Base-by-base conservation (phyloP, 768 basidiomycete species). In the Amanita thiersii region DNA sequence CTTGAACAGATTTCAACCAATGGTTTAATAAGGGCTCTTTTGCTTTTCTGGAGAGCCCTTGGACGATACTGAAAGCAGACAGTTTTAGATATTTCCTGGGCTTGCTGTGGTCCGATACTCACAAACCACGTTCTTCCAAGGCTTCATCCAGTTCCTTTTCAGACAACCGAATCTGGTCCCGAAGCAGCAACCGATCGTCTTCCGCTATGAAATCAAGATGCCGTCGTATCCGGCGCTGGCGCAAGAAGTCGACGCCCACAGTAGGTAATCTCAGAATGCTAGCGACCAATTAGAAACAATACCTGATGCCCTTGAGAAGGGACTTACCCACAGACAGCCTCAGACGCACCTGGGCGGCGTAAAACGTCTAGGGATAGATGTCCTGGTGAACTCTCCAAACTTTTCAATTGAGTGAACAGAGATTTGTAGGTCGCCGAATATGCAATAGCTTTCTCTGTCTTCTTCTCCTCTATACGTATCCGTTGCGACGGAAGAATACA, bases 401-500 rank as follows among this genome's bases (percentile, higher is more conserved):
- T 55, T 30, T 54, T 59, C 49, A 65, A 59, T n/a, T 57, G 53
- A 19, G 45, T 39, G 18, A 71, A 69, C 11, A 66, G 43, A 7
- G 48, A 41, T 15, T 61, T 61, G 44, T 73, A 61, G n/a, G 55
- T 50, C 9, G 58, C 42, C 1, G 68, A 52, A 44, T 67, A 56
- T 18, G 59, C 62, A 4, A 62, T 52, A 10, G 74, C 66, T 51
- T 79, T 75, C 54, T 60, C 70, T 50, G 52, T 69, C 58, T 63
- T 77, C 68, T 57, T 69, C 47, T 56, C 67, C 54, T 62, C 82
- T 67, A 63, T 90, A 63, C 65, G 81, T 56, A 54, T 67, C 26
- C 71, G 77, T 62, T 92, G 89, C 9, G 83, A 79, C 1, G 89
- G 85, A 4, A 92, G 72, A 41, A 91, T 70, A 54, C 87, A 90